Evolutionary conservation across 257 asterid genomes (phyloP).

Genomic region (Petunia axillaris): DNA sequence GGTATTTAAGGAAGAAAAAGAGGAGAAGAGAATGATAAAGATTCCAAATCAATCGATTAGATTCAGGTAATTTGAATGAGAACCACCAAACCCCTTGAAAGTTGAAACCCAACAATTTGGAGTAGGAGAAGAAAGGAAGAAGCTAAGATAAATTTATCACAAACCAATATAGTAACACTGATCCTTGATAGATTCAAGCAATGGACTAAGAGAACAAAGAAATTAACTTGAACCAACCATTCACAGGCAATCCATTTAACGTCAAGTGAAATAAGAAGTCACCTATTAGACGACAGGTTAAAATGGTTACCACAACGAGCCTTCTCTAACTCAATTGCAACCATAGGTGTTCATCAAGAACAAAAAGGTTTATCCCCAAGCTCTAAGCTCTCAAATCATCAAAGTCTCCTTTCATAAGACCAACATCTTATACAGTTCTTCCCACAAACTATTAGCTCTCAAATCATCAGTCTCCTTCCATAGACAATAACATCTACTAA

Average conservation of each 20-base stretch:
- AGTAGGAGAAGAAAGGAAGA: too few species aligned
- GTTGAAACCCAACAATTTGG: too few species aligned
- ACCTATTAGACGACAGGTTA: not conserved
- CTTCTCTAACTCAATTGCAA: not conserved
- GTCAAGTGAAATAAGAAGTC: not conserved
- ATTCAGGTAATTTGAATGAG: too few species aligned
- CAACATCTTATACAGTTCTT: not conserved
- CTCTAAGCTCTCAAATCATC: not conserved
- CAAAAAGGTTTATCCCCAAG: not conserved
- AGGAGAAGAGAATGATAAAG: too few species aligned
- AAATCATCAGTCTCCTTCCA: too few species aligned
- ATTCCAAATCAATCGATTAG: too few species aligned
- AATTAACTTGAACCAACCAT: not conserved
- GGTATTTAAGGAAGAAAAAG: too few species aligned
- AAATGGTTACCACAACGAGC: not conserved
- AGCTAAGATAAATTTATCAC: too few species aligned
- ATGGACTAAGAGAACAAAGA: not conserved
- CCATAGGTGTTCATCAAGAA: slow-evolving; percentile 8
- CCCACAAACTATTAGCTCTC: too few species aligned
- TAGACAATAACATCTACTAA: too few species aligned
- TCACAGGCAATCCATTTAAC: not conserved
- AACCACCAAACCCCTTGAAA: too few species aligned
- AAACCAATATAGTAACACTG: too few species aligned
- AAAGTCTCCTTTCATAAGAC: not conserved
- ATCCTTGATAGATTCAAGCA: not conserved